These are phyloP conservation scores for Murraya koenigii DNA, from an alignment of 345 rosid genomes.

Conservation along the genomic window DNA sequence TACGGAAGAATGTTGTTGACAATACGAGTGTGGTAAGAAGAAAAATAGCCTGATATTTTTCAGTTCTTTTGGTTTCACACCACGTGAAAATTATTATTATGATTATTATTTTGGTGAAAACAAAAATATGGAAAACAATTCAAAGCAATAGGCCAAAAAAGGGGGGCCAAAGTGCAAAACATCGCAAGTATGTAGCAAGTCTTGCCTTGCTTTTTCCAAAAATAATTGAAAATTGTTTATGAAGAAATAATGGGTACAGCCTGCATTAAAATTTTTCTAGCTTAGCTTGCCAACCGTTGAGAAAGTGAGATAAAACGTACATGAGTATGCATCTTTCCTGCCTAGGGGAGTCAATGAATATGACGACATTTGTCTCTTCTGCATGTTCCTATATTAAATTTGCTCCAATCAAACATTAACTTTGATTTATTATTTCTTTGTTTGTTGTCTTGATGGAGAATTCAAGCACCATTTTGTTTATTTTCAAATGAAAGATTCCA, in stretches of 20 bases:
- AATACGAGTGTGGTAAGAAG: too few relatives aligned
- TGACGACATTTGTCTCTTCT: constrained; percentile 27
- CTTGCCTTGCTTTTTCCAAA: neutral
- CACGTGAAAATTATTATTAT: neutral
- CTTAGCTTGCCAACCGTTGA: constrained; percentile 52
- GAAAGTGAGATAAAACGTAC: constrained; percentile 14
- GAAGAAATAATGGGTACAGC: constrained; percentile 13
- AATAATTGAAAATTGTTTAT: neutral
- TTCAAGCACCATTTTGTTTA: neutral
- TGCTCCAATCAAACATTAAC: constrained; percentile 15
- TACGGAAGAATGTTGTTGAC: neutral
- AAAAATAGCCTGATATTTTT: neutral
- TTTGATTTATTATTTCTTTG: constrained; percentile 12
- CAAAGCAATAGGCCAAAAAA: neutral
- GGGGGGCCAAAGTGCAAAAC: neutral
- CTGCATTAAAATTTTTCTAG: constrained; percentile 23
- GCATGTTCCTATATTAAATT: neutral
- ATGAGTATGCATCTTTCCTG: constrained; percentile 6
- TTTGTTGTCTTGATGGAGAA: constrained; percentile 11
- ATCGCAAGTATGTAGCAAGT: neutral
- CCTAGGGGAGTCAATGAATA: constrained; percentile 30
- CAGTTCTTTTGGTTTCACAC: neutral
- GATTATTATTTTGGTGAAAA: too few relatives aligned
- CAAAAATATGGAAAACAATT: neutral
- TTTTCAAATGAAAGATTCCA: constrained; percentile 19